Evolutionary conservation across 139 green algal species (phyloP).

Genomic region (Asterochloris sp.): DNA sequence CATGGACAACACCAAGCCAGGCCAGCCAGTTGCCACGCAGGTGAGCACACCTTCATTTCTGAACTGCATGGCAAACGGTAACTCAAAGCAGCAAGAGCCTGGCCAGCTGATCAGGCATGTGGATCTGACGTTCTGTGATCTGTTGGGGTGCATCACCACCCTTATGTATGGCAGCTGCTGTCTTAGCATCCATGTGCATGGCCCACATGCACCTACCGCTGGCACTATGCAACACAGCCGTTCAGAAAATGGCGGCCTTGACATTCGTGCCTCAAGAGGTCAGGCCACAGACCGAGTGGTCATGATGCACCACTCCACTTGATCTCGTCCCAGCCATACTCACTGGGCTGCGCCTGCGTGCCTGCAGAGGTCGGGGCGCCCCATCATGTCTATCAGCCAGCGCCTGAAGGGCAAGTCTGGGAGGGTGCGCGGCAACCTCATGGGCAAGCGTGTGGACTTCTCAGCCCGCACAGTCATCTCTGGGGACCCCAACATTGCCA

Average conservation of each 20-base stretch:
- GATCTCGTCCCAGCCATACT: no score
- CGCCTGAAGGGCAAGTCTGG: slow-evolving; percentile 89
- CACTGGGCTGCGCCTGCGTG: neutral
- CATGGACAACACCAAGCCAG: slow-evolving; percentile 95
- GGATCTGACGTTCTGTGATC: no score
- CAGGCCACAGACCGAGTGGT: no score
- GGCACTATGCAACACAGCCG: neutral
- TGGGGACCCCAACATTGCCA: slow-evolving; percentile 95
- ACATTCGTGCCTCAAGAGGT: neutral
- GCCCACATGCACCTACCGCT: neutral
- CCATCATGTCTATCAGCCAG: slow-evolving; percentile 97
- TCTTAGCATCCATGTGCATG: neutral
- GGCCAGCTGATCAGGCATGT: no score
- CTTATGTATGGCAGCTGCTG: neutral
- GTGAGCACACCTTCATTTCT: slow-evolving; percentile 38
- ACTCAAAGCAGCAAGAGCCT: neutral
- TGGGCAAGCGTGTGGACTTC: slow-evolving; percentile 99
- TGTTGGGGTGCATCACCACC: neutral
- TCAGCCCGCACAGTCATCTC: slow-evolving; percentile 96
- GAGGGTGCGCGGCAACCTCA: slow-evolving; percentile 97
- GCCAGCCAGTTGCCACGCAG: slow-evolving; percentile 60
- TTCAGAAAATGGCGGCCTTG: neutral
- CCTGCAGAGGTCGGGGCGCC: slow-evolving; percentile 35
- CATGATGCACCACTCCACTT: no score
- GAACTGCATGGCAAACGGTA: neutral